Evolutionary conservation across 768 basidiomycete species (phyloP).

Genomic region (Collybia nuda): DNA sequence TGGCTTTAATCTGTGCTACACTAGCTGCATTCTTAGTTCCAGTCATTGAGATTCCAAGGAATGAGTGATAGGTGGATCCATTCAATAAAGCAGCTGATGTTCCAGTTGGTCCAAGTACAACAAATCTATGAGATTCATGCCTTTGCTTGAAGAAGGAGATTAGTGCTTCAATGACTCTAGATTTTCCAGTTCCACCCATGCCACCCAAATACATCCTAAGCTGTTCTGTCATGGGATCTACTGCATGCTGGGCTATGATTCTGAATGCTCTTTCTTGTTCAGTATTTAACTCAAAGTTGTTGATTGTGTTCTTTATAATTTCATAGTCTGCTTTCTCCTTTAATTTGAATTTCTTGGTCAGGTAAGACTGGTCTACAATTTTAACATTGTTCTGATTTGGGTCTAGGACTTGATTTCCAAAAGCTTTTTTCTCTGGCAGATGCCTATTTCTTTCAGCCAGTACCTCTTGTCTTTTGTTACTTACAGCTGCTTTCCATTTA

Average conservation of each 20-base stretch:
- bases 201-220: constrained; percentile 30
- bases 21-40: background rate
- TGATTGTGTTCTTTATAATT: too few relatives aligned
- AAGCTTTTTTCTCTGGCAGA: background rate
- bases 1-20: constrained; percentile 10
- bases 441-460: background rate
- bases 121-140: constrained; percentile 19
- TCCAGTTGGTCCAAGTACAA: constrained; percentile 22
- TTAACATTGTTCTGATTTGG: background rate
- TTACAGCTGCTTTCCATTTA: background rate
- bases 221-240: constrained; percentile 2
- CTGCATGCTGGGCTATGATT: constrained; percentile 24
- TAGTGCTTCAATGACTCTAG: too few relatives aligned
- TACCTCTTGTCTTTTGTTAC: background rate
- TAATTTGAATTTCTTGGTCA: background rate
- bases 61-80: constrained; percentile 33
- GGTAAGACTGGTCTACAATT: background rate
- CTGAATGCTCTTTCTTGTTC: constrained; percentile 29
- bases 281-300: constrained; percentile 20
- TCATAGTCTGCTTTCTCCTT: too few relatives aligned
- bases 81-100: too few relatives aligned
- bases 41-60: constrained; percentile 21
- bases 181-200: constrained; percentile 28
- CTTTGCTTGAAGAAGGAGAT: constrained; percentile 13
- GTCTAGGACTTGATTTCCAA: background rate